These are phyloP conservation scores for Aulographum hederae DNA, from an alignment of 2,329 filamentous ascomycete species.

Conservation along the genomic window DNA sequence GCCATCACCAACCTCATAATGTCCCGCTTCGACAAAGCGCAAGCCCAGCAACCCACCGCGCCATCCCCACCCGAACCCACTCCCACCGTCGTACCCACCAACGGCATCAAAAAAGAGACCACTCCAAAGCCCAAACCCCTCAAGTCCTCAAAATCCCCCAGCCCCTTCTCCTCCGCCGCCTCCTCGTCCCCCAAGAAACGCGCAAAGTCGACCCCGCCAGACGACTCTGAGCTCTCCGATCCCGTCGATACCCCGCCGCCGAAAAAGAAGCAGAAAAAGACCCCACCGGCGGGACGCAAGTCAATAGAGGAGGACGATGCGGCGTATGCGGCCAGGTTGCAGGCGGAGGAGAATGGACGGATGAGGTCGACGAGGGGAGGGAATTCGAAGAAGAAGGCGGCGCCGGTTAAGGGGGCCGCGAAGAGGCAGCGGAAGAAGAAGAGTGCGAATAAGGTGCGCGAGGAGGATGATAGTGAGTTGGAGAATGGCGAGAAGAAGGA, in stretches of 20 bases:
- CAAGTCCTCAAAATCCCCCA: not conserved
- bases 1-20: conserved; percentile 28
- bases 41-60: conserved; percentile 10
- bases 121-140: not conserved
- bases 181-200: not conserved
- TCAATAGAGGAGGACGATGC: conserved; percentile 64
- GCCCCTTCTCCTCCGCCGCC: conserved; percentile 5
- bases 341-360: conserved; percentile 72
- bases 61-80: conserved; percentile 15
- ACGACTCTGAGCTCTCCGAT: not conserved
- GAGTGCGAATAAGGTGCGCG: conserved; percentile 53
- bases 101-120: conserved; percentile 9
- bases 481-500: conserved; percentile 42
- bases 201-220: not conserved
- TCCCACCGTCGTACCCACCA: conserved; percentile 12
- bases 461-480: conserved; percentile 59
- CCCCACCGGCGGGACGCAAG: too few relatives aligned
- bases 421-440: conserved; percentile 53
- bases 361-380: conserved; percentile 60
- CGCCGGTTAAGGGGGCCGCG: conserved; percentile 43
- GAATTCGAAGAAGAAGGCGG: conserved; percentile 34
- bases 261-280: conserved; percentile 43
- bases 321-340: conserved; percentile 66
- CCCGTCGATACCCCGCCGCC: conserved; percentile 14
- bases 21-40: conserved; percentile 21